Evolutionary conservation across 371 early-diverging fungal species (phyloP), one percentile per base, ranked within the genome.

Genomic region (Mucor indicus): DNA sequence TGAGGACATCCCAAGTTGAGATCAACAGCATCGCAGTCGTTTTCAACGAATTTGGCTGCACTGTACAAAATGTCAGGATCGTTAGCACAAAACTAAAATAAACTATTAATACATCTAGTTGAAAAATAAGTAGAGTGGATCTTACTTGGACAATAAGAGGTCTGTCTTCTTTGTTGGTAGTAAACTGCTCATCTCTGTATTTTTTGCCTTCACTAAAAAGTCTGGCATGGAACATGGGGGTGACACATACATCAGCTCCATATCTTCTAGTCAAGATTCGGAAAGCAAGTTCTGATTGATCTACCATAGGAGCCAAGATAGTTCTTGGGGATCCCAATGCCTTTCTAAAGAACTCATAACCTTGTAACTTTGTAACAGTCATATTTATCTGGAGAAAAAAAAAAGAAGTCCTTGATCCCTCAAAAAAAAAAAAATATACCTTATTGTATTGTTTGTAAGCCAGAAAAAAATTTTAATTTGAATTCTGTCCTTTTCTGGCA

Each of bases 1-100:
- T 73, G 92, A 7, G 99, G 99, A 62, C 99, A 99, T 7, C 99
- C 99, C 13, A 99, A 80, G 49, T 99, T 99, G 29, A 99, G 66
- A 71, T 99, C 99, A 7, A 99, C 92, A 16, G 96, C 99, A 57
- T 95, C 95, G 50, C 95, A 95, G 39, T 90, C 70, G 44, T 84
- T 79, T 55, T 92, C 87, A 7, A 97, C 91, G 29, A 89, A 58
- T 45, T 81, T 71, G 1, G 98, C 95, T 2, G 99, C 97, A 33
- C 74, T 69, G 1, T 98, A 75, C 32, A 99, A 80, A 10, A 57
- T 59, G 11, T 88, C 84, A 2, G 98, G 93, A 50, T 98, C 92
- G 66, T 99, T 98, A 29, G 97, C 99, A 67, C 99, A 99, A 55
- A 99, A 98, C 89, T 91, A 69, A 1, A 13, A n/a, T 13, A 46